Evolutionary conservation across 2,329 filamentous ascomycete species (phyloP).

Genomic region (Aureobasidium subglaciale): DNA sequence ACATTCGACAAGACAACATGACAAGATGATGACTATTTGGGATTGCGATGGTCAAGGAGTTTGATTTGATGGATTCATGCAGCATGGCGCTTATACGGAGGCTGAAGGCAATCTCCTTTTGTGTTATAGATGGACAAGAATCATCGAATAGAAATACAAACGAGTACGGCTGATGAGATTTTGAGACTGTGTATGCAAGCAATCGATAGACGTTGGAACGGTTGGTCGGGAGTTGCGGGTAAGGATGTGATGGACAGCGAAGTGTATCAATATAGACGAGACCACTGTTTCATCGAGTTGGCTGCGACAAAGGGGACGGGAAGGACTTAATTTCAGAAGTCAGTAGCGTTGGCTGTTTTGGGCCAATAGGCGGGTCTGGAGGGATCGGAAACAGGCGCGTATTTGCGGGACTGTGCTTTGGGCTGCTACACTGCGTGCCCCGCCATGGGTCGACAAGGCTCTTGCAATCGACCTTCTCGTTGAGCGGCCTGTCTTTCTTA

Average conservation of each 20-base stretch:
- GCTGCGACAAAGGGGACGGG: conserved; percentile 9
- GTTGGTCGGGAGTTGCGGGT: conserved; percentile 6
- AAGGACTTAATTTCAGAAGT: not conserved
- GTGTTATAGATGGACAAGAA: conserved; percentile 3
- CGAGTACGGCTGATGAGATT: not conserved
- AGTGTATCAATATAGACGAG: conserved; percentile 8
- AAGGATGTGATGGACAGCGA: not conserved
- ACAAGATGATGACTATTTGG: conserved; percentile 13
- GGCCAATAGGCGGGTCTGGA: conserved; percentile 7
- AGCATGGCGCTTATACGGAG: conserved; percentile 12
- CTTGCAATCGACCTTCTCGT: not conserved
- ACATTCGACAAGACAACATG: not conserved
- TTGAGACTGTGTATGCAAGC: not conserved
- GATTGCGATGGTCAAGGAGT: conserved; percentile 7
- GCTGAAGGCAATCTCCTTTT: conserved; percentile 5
- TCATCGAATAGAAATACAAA: conserved; percentile 6
- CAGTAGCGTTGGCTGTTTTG: not conserved
- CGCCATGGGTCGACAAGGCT: not conserved
- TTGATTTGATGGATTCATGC: conserved; percentile 6
- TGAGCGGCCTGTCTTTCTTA: not conserved
- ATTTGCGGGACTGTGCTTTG: conserved; percentile 14
- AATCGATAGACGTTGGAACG: conserved; percentile 9
- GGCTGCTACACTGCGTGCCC: conserved; percentile 6
- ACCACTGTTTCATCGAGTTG: conserved; percentile 5
- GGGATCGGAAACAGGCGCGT: conserved; percentile 12